These are phyloP conservation scores for Xylariaceae sp. DNA, from an alignment of 2,329 filamentous ascomycete species.

Conservation along the genomic window DNA sequence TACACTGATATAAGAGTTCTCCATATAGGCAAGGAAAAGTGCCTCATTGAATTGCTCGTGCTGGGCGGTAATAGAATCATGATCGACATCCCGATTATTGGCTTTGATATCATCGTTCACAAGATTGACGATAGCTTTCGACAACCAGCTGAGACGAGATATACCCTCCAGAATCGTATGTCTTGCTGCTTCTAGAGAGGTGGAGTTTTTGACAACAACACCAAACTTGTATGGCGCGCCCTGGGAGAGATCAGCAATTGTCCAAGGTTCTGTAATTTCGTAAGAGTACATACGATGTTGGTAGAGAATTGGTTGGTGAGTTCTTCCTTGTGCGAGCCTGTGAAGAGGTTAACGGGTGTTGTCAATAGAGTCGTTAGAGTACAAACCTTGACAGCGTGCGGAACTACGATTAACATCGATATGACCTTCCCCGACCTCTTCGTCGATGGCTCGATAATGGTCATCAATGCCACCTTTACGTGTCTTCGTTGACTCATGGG, in stretches of 20 bases:
- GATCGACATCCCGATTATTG: background rate
- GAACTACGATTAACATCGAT: conserved; percentile 44
- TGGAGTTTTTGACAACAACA: conserved; percentile 46
- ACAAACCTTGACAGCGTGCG: conserved; percentile 32
- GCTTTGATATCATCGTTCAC: conserved; percentile 19
- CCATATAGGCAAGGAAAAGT: conserved; percentile 59
- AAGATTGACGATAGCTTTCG: conserved; percentile 35
- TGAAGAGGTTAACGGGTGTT: conserved; percentile 15
- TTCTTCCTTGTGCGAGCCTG: conserved; percentile 36
- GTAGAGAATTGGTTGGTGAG: conserved; percentile 49
- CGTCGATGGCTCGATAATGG: conserved; percentile 51
- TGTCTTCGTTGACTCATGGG: conserved; percentile 49
- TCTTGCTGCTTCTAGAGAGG: conserved; percentile 47
- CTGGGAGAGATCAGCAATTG: conserved; percentile 29
- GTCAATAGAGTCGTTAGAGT: conserved; percentile 14
- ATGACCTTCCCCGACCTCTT: conserved; percentile 23
- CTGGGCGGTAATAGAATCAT: conserved; percentile 21
- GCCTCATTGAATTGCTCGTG: conserved; percentile 58
- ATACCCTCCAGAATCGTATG: conserved; percentile 46
- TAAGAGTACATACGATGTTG: conserved; percentile 43
- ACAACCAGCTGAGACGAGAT: conserved; percentile 53
- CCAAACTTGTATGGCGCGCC: conserved; percentile 66
- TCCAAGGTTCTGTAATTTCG: background rate
- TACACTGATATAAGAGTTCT: conserved; percentile 54
- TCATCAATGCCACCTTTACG: conserved; percentile 55